These are phyloP conservation scores for Aspergillus nomiae DNA, from an alignment of 2,329 filamentous ascomycete genomes.

Conservation along the genomic window DNA sequence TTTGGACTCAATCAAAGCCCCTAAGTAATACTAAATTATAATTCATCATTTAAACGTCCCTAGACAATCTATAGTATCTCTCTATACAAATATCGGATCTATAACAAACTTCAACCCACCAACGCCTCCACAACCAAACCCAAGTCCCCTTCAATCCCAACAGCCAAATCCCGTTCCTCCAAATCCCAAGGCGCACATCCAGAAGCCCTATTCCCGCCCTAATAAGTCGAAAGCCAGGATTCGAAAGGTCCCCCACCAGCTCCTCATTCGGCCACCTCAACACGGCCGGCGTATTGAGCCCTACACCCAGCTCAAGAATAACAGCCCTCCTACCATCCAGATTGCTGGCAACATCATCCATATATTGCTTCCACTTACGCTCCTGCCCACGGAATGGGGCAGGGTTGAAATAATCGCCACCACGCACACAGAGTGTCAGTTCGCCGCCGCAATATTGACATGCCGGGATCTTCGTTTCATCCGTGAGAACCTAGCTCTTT, in stretches of 20 bases:
- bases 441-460: conserved; percentile 23
- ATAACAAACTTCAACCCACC: background rate
- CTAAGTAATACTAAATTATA: too few species aligned
- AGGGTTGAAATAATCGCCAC: conserved; percentile 24
- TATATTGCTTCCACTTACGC: conserved; percentile 8
- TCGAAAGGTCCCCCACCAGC: conserved; percentile 11
- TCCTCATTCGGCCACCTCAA: conserved; percentile 27
- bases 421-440: conserved; percentile 24
- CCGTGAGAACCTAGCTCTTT: conserved; percentile 16
- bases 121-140: conserved; percentile 9
- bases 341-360: background rate
- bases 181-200: conserved; percentile 23
- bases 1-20: background rate
- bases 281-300: conserved; percentile 25
- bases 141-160: conserved; percentile 19
- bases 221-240: conserved; percentile 16
- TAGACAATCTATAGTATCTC: background rate
- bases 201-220: conserved; percentile 21
- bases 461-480: conserved; percentile 12
- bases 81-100: background rate
- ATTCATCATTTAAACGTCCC: too few species aligned
- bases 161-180: conserved; percentile 17
- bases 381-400: conserved; percentile 17
- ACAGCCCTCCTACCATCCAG: conserved; percentile 7
- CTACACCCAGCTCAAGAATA: conserved; percentile 25